Conservation (phyloP, 371 early-diverging fungal species). For the Syncephalastrum sp. region DNA sequence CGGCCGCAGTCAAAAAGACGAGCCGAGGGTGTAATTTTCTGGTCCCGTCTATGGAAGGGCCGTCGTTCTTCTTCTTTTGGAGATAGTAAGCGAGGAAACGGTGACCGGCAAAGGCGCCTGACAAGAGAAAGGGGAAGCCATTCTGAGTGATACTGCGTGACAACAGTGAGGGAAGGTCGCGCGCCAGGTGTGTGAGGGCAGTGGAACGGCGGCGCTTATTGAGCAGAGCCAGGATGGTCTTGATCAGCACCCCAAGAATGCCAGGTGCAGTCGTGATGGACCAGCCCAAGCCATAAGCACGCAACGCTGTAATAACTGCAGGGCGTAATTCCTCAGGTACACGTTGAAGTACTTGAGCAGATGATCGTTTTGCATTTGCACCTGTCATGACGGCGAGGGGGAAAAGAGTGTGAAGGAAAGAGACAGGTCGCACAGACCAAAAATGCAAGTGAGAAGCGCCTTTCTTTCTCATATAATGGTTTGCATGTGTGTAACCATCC, state of each 20-base stretch:
- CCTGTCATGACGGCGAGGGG: no score
- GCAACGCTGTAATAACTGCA: conserved; percentile 32
- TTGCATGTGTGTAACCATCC: no score
- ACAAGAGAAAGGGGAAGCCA: conserved; percentile 38
- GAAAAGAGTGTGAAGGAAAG: no score
- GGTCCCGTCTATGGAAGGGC: background rate
- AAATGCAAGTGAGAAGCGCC: no score
- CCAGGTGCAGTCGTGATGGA: conserved; percentile 31
- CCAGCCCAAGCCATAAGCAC: conserved; percentile 45
- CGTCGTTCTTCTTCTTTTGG: conserved; percentile 5
- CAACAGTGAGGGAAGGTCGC: conserved; percentile 21
- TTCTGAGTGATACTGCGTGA: conserved; percentile 29
- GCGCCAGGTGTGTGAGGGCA: conserved; percentile 9
- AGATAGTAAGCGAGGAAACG: conserved; percentile 15
- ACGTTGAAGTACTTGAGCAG: no score
- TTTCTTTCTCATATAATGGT: no score
- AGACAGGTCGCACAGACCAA: no score
- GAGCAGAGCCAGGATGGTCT: conserved; percentile 5
- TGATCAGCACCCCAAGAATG: conserved; percentile 23
- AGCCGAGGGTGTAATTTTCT: conserved; percentile 5
- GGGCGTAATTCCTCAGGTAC: conserved; percentile 9
- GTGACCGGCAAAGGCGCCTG: conserved; percentile 36
- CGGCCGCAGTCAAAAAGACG: conserved; percentile 28
- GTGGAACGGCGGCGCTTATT: conserved; percentile 7
- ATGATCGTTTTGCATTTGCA: no score